These are phyloP conservation scores for Boletus huronensis DNA, from an alignment of 768 basidiomycete species.

Conservation along the genomic window DNA sequence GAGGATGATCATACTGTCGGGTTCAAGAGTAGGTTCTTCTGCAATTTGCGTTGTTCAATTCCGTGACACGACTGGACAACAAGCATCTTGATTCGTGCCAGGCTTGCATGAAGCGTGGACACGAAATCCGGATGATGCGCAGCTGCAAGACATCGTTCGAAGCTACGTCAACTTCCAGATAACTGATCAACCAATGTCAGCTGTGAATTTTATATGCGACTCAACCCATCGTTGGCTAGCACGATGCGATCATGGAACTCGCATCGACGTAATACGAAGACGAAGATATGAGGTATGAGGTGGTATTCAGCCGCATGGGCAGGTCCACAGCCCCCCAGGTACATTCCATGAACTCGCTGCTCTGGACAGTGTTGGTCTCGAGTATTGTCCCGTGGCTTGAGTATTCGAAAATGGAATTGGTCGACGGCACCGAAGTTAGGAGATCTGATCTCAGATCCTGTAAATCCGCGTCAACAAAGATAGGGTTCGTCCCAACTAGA, in stretches of 20 bases:
- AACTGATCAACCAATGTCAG: not conserved
- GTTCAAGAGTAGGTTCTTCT: conserved; percentile 42
- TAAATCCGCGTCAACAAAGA: not conserved
- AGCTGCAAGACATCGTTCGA: conserved; percentile 40
- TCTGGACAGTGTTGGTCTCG: conserved; percentile 12
- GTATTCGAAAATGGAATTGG: not conserved
- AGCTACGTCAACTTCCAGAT: conserved; percentile 54
- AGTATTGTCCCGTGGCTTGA: not conserved
- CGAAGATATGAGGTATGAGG: too few species aligned
- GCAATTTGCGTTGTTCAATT: not conserved
- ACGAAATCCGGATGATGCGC: conserved; percentile 36
- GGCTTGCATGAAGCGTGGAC: conserved; percentile 44
- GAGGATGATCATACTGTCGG: conserved; percentile 46
- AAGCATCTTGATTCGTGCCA: conserved; percentile 49
- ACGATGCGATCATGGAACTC: conserved; percentile 11
- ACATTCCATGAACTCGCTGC: conserved; percentile 9
- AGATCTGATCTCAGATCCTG: not conserved
- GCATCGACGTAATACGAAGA: not conserved
- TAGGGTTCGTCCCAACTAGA: not conserved
- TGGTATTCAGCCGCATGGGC: conserved; percentile 13
- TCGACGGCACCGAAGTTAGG: not conserved
- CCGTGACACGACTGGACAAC: not conserved
- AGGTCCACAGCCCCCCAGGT: conserved; percentile 1
- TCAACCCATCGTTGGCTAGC: not conserved
- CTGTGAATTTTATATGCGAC: too few species aligned